Evolutionary conservation across 1,284 basidiomycete genomes (phyloP).

Genomic region (Tremellales sp.): DNA sequence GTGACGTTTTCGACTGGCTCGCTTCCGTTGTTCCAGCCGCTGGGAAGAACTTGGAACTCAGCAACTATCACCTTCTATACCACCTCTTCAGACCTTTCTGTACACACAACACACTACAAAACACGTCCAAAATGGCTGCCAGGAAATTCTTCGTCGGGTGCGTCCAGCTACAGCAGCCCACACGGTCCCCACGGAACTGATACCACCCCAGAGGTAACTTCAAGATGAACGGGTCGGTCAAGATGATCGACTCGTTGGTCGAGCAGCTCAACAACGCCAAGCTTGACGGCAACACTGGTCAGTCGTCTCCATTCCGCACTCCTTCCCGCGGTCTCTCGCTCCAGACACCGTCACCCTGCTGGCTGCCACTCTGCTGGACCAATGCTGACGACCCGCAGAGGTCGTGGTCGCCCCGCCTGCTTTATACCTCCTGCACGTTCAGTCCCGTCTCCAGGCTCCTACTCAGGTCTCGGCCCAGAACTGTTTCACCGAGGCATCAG

Average conservation of each 20-base stretch:
- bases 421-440: constrained; percentile 71
- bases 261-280: constrained; percentile 68
- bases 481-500: constrained; percentile 75
- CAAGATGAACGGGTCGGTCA: constrained; percentile 80
- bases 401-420: constrained; percentile 88
- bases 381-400: constrained; percentile 54
- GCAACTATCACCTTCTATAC: not conserved
- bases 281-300: constrained; percentile 69
- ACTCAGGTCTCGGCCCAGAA: constrained; percentile 87
- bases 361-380: not conserved
- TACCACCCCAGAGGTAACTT: constrained; percentile 92
- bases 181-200: constrained; percentile 49
- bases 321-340: not conserved
- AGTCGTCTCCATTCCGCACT: constrained; percentile 20
- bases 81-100: not conserved
- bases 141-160: constrained; percentile 47
- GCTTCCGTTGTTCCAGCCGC: not conserved
- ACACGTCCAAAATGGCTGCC: constrained; percentile 26
- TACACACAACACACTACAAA: constrained; percentile 6
- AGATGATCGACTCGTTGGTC: constrained; percentile 64
- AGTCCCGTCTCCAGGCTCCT: constrained; percentile 59
- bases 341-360: too few relatives aligned
- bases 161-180: constrained; percentile 5
- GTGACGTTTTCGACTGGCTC: not conserved
- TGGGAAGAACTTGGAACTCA: too few relatives aligned